A percentile compares a stretch with the other conserved stretches of the same genome.
Conservation (phyloP, 2,329 filamentous ascomycete genomes). For the Pseudopithomyces chartarum region DNA sequence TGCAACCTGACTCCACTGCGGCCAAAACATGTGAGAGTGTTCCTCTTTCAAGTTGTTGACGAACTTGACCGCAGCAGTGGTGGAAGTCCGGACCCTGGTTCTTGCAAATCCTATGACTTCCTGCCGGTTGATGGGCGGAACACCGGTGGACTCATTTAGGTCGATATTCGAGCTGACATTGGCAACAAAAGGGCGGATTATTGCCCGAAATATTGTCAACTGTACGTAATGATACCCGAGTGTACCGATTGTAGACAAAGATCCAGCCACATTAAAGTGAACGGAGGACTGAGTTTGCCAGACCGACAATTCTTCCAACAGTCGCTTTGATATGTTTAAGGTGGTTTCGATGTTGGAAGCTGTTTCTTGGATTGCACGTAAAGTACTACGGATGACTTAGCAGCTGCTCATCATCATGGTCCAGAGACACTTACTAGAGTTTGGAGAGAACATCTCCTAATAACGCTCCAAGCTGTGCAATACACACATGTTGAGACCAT, state of each 20-base stretch:
- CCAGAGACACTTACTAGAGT: no score
- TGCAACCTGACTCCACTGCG: conserved; percentile 17
- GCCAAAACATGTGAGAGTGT: conserved; percentile 16
- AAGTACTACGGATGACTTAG: neutral
- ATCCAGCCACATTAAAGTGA: neutral
- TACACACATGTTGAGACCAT: no score
- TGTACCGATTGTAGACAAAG: conserved; percentile 1
- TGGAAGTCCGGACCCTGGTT: conserved; percentile 10
- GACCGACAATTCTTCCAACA: no score
- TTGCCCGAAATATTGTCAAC: conserved; percentile 14
- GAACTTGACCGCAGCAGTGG: conserved; percentile 5
- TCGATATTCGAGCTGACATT: no score
- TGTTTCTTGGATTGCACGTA: conserved; percentile 8
- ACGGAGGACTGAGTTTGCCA: no score
- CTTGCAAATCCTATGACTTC: conserved; percentile 6
- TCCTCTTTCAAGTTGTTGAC: conserved; percentile 10
- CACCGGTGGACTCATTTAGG: no score
- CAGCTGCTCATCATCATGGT: no score
- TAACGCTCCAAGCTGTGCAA: no score
- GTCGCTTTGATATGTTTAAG: neutral
- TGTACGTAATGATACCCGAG: conserved; percentile 15
- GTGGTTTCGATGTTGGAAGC: neutral
- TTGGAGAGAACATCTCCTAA: no score
- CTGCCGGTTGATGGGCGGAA: neutral
- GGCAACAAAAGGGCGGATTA: conserved; percentile 11